Evolutionary conservation across 257 asterid genomes (phyloP).

Genomic region (Przewalskia tangutica): DNA sequence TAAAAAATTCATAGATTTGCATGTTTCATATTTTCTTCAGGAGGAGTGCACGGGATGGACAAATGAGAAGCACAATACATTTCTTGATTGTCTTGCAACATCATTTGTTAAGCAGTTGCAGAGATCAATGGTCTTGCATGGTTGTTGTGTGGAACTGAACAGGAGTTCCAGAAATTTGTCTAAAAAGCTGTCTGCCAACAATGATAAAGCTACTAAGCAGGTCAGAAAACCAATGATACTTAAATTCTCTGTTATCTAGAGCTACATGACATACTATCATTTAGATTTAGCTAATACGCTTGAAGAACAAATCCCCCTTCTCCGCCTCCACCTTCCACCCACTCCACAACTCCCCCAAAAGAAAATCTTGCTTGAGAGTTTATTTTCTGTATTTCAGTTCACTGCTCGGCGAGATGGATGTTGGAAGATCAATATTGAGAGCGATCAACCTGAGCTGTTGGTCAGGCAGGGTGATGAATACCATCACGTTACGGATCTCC

Average conservation of each 20-base stretch:
- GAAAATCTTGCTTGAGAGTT: background rate
- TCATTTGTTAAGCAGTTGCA: conserved; percentile 62
- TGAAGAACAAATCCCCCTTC: background rate
- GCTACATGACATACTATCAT: background rate
- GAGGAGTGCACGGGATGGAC: conserved; percentile 46
- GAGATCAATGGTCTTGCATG: conserved; percentile 28
- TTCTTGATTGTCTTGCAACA: conserved; percentile 57
- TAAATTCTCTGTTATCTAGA: background rate
- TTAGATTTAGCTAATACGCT: background rate
- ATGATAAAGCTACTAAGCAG: conserved; percentile 30
- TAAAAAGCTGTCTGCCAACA: conserved; percentile 9
- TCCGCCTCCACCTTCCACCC: background rate
- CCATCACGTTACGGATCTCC: background rate
- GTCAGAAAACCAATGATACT: conserved; percentile 11
- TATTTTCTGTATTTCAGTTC: conserved; percentile 4
- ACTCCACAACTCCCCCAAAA: background rate
- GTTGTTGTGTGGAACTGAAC: conserved; percentile 20
- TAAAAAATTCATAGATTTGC: background rate
- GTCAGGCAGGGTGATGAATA: background rate
- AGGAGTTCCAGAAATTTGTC: conserved; percentile 11
- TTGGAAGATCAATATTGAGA: conserved; percentile 23
- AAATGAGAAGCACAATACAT: conserved; percentile 57
- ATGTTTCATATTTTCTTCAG: conserved; percentile 24
- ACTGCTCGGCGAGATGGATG: conserved; percentile 19
- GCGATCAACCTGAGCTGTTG: conserved; percentile 10